Evolutionary conservation across 768 basidiomycete genomes (phyloP), one percentile per base, ranked within the genome.

Genomic region (Chiua virens): DNA sequence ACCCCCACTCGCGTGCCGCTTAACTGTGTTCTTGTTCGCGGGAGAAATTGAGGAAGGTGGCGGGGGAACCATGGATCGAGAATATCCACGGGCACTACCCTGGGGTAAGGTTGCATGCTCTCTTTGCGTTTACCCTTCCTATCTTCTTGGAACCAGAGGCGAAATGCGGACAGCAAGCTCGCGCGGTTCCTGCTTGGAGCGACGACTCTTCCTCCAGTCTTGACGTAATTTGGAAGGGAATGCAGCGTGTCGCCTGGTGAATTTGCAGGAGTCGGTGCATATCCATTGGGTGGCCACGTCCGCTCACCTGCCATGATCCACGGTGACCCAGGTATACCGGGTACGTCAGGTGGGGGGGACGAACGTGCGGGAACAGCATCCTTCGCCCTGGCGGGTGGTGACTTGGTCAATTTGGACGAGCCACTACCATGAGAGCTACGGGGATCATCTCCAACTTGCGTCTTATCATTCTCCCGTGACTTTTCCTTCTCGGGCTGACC

Each of bases 121-220:
- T 82, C 84, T 68, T 89, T 89, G 45, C 89, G 79, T 72, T 95
- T 96, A 5, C 92, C 86, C 64, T 91, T 93, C 57, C 80, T 78
- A 56, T 94, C 94, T 54, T 97, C 93, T 53, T 92, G 83, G 71
- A 98, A 96, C 91, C 95, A 93, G 54, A 86, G 77, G 40, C 91
- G 81, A 71, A 98, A 92, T 7, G 92, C 82, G 3, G 87, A 85
- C 43, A 98, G 73, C 25, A 98, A 66, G 63, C 88, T 92, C 8
- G 90, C 89, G 32, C 88, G 78, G 64, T 88, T 86, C 21, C 86
- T 77, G 27, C 78, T 71, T 20, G 73, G 74, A 54, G 43, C 63
- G 8, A 61, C 35, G 20, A 62, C 56, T 55, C 74, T 77, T 45
- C 60, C 61, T 1, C 68, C 73, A 23, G 59, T 60, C 45, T 71